Conservation (phyloP, 805 yeast genomes). For the Candida ascalaphidarum region DNA sequence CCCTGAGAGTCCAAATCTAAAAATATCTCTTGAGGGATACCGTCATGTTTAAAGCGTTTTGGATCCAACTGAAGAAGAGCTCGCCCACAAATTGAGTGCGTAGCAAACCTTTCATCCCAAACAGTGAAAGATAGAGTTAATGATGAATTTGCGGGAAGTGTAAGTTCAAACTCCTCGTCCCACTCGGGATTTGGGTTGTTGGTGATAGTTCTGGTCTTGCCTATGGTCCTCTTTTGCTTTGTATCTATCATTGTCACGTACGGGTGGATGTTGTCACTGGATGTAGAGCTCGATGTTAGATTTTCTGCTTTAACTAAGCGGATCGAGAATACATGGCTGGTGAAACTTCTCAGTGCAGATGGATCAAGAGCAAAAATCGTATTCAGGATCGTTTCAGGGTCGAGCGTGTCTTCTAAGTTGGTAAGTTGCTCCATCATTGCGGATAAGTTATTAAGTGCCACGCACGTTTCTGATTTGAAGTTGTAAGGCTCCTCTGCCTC, state of each 20-base stretch:
- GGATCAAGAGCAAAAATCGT: constrained; percentile 28
- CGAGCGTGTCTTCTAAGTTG: constrained; percentile 45
- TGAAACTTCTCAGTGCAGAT: constrained; percentile 17
- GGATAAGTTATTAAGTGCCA: constrained; percentile 64
- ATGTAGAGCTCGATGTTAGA: constrained; percentile 34
- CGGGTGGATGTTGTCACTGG: constrained; percentile 40
- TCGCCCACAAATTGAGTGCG: constrained; percentile 61
- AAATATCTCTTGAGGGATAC: constrained; percentile 52
- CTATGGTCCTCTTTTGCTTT: constrained; percentile 44
- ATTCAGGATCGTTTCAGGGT: constrained; percentile 48
- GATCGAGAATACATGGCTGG: constrained; percentile 54
- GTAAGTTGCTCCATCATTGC: constrained; percentile 40
- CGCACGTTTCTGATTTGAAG: constrained; percentile 56
- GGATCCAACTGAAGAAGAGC: constrained; percentile 56
- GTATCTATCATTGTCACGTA: constrained; percentile 60
- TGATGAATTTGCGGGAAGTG: constrained; percentile 29
- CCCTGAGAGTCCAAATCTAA: constrained; percentile 66
- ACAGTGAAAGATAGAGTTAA: constrained; percentile 50
- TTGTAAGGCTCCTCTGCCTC: constrained; percentile 41
- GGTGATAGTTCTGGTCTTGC: constrained; percentile 58
- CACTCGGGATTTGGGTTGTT: constrained; percentile 66
- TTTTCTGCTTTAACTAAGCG: constrained; percentile 58
- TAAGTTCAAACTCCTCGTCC: constrained; percentile 77
- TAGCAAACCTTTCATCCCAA: constrained; percentile 57
- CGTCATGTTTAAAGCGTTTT: constrained; percentile 53